A percentile compares a stretch with the other conserved stretches of the same genome.
These are phyloP conservation scores for Dalechampia spathulata DNA, from an alignment of 441 rosid genomes.

Conservation along the genomic window DNA sequence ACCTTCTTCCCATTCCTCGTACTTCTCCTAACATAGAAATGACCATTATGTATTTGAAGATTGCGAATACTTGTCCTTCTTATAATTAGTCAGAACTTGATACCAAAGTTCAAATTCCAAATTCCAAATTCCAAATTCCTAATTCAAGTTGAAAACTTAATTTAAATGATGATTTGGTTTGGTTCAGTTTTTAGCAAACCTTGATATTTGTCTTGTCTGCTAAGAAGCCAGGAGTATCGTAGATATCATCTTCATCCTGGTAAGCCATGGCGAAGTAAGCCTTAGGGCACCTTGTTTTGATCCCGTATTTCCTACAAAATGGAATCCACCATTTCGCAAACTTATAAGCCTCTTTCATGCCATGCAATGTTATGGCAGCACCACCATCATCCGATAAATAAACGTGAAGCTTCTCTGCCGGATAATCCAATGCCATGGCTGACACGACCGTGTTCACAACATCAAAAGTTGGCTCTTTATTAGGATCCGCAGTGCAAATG, in stretches of 20 bases:
- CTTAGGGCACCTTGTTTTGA: constrained; percentile 28
- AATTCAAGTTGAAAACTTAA: too few species aligned
- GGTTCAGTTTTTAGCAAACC: constrained; percentile 13
- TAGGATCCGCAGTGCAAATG: constrained; percentile 34
- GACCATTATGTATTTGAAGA: not conserved
- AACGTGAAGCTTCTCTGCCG: constrained; percentile 32
- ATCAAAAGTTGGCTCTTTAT: constrained; percentile 26
- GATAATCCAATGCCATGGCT: constrained; percentile 36
- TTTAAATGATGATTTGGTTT: too few species aligned
- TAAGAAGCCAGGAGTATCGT: not conserved
- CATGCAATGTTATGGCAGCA: constrained; percentile 22
- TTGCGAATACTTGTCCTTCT: too few species aligned
- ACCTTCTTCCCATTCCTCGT: constrained; percentile 20
- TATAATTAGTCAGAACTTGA: too few species aligned
- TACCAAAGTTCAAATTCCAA: not conserved
- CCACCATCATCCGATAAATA: constrained; percentile 45
- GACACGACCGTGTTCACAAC: constrained; percentile 43
- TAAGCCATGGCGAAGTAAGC: constrained; percentile 22
- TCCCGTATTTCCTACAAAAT: constrained; percentile 28
- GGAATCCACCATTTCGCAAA: constrained; percentile 44
- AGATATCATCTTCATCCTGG: not conserved
- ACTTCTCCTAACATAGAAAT: constrained; percentile 21
- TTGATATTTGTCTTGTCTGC: constrained; percentile 15
- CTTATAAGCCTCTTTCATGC: constrained; percentile 27
- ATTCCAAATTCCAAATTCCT: not conserved